phyloP scores from a whole-genome alignment of 73 alveolate species.

The Tetrahymena malaccensis region DNA sequence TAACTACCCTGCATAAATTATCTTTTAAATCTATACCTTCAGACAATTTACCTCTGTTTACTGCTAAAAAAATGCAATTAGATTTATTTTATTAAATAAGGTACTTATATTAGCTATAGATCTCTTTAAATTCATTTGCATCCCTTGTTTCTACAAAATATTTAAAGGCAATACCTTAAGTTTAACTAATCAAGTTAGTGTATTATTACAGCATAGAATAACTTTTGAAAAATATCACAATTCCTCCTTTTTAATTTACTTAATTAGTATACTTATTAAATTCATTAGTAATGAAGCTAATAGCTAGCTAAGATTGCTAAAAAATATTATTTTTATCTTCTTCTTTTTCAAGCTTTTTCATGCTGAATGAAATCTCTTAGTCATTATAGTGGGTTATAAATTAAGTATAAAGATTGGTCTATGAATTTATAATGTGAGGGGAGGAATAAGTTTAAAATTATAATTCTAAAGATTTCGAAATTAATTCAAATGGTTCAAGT shows the following conservation, averaged over 20 bases:
- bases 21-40: conserved; percentile 60
- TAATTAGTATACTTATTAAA: not conserved
- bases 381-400: not conserved
- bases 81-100: not conserved
- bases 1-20: conserved; percentile 64
- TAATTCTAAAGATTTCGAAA: not conserved
- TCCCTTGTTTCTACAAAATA: not conserved
- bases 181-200: not conserved
- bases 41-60: conserved; percentile 47
- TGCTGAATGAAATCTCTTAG: not conserved
- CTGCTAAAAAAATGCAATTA: conserved; percentile 35
- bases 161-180: not conserved
- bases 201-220: not conserved
- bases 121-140: not conserved
- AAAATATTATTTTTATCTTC: not conserved
- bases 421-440: not conserved
- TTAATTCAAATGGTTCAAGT: conserved; percentile 76
- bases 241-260: not conserved
- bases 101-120: not conserved
- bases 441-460: not conserved
- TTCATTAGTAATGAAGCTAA: not conserved
- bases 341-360: not conserved
- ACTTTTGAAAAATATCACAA: not conserved
- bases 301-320: not conserved
- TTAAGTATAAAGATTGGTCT: not conserved